These are phyloP conservation scores for Neurospora sp. DNA, from an alignment of 495 filamentous ascomycete species.

Conservation along the genomic window DNA sequence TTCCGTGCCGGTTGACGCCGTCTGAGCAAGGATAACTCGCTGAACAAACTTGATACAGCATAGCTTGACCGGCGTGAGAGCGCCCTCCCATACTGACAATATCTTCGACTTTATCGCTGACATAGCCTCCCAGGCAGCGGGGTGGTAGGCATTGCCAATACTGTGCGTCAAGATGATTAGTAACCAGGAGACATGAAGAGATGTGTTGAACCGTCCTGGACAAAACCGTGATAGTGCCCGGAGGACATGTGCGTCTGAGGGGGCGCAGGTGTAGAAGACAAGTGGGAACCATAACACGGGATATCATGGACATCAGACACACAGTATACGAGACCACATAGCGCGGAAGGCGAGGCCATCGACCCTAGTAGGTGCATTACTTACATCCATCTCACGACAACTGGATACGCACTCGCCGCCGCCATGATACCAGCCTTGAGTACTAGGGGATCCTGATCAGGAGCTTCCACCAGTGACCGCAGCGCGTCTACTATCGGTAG, in stretches of 20 bases:
- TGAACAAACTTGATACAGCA: conserved; percentile 97
- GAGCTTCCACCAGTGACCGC: conserved; percentile 59
- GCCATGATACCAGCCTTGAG: conserved; percentile 76
- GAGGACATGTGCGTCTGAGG: neutral
- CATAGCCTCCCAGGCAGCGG: conserved; percentile 78
- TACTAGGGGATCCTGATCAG: conserved; percentile 62
- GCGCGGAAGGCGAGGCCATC: conserved; percentile 3
- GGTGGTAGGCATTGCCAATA: conserved; percentile 71
- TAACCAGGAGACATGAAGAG: neutral
- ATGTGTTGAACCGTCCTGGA: neutral
- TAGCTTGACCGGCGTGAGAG: conserved; percentile 63
- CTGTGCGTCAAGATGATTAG: conserved; percentile 33
- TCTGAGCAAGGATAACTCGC: conserved; percentile 85
- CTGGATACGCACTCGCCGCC: conserved; percentile 80
- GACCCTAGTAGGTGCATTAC: conserved; percentile 28
- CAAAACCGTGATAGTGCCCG: neutral
- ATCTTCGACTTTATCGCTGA: conserved; percentile 81
- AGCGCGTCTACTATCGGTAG: conserved; percentile 59
- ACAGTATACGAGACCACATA: conserved; percentile 16
- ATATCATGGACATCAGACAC: conserved; percentile 8
- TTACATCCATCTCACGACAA: conserved; percentile 88
- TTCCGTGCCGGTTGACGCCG: conserved; percentile 69
- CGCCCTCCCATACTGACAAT: conserved; percentile 77
- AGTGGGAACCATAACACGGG: conserved; percentile 8
- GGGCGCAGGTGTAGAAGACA: neutral